Evolutionary conservation across 768 basidiomycete species (phyloP), one percentile per base, ranked within the genome.

Genomic region (Amanita thiersii): DNA sequence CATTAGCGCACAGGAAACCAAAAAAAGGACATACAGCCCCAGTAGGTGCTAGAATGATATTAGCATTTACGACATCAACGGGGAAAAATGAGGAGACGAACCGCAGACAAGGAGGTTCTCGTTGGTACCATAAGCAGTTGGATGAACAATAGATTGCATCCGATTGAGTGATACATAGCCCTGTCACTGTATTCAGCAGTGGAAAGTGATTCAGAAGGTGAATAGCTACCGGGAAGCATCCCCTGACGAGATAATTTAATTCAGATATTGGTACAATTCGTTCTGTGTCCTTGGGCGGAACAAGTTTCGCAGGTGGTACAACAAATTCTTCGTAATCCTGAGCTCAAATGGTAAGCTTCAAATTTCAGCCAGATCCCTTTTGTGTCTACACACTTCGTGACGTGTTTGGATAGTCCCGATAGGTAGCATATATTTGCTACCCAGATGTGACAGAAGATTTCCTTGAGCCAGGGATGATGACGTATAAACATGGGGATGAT

Each of bases 61-160:
- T 26, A 31, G 26, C 10, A 31, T 28, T 12, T 32, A 4, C 6
- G 26, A 29, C 42, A n/a, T 25, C 40, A 7, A 36, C 35, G 10
- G 37, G 36, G 31, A 19, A 24, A 12, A 47, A 44, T 25, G 17
- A 39, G 35, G 26, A 34, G 23, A 61, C 73, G 47, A 53, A 87
- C 87, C 90, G 55, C 90, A 93, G 26, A 99, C 73, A 18, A 99
- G 78, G 67, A 99, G 75, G 56, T 99, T 99, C 62, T 97, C 96
- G 50, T 96, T 98, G 1, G 89, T 83, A n/a, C 75, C 68, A 60
- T 94, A 97, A 1, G 93, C 96, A 2, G 87, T 88, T 0, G 86
- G 82, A 62, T 84, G 97, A 14, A 98, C 82, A 46, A 97, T 90
- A 1, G 90, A 93, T 56, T 99, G 96, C 45, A 99, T 85, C 48